A percentile compares a stretch with the other conserved stretches of the same genome.
Conservation (phyloP, 1,284 basidiomycete genomes). For the Spongispora temasekensis region DNA sequence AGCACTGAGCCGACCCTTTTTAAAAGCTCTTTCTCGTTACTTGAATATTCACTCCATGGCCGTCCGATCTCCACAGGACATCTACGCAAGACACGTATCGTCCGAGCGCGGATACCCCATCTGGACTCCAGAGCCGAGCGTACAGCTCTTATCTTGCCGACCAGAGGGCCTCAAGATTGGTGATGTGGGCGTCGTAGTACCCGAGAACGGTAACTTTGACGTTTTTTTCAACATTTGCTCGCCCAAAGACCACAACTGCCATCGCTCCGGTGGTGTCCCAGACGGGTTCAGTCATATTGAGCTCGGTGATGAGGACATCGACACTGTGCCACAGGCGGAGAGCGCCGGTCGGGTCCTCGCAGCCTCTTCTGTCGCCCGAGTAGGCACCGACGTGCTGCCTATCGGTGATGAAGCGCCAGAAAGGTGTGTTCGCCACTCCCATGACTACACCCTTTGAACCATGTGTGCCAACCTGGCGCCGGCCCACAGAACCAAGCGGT, state of each 20-base stretch:
- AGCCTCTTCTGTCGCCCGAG: slow-evolving; percentile 14
- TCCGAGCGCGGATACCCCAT: slow-evolving; percentile 36
- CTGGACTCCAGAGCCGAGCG: slow-evolving; percentile 32
- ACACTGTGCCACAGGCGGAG: slow-evolving; percentile 10
- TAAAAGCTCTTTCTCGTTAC: background rate
- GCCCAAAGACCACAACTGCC: slow-evolving; percentile 16
- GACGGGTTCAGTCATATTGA: slow-evolving; percentile 19
- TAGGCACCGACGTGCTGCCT: background rate
- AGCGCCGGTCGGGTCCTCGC: slow-evolving; percentile 15
- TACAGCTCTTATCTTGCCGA: slow-evolving; percentile 22
- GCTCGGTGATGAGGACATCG: slow-evolving; percentile 18
- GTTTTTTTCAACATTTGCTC: slow-evolving; percentile 37
- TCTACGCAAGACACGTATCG: slow-evolving; percentile 28
- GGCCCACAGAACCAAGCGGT: slow-evolving; percentile 10
- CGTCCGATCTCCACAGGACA: slow-evolving; percentile 25
- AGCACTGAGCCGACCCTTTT: background rate
- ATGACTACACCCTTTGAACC: no score
- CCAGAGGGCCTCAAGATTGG: slow-evolving; percentile 25
- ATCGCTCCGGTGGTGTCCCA: slow-evolving; percentile 21
- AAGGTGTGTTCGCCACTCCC: slow-evolving; percentile 20
- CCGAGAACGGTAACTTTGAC: slow-evolving; percentile 31
- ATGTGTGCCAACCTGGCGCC: background rate
- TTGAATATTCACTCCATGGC: slow-evolving; percentile 13
- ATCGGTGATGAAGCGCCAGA: background rate
- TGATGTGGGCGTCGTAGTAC: slow-evolving; percentile 29